Conservation (phyloP, 2,329 filamentous ascomycete genomes). For the Microdochium bolleyi region DNA sequence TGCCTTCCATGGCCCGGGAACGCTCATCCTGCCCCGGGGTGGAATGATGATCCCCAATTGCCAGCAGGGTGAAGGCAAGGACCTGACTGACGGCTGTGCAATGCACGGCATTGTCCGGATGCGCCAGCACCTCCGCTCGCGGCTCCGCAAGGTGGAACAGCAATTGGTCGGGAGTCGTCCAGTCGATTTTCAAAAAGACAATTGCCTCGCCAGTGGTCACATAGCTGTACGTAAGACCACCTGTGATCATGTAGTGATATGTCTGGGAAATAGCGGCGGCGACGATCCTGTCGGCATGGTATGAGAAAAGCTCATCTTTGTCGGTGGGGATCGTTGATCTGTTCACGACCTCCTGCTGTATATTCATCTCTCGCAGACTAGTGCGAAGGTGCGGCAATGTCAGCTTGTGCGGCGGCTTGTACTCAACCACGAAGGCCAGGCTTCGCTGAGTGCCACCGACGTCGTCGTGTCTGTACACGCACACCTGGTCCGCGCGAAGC, state of each 20-base stretch:
- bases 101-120: not conserved
- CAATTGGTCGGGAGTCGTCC: not conserved
- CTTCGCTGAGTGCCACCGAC: not conserved
- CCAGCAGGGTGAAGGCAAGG: not conserved
- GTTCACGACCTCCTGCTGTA: constrained; percentile 12
- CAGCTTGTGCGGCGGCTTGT: constrained; percentile 14
- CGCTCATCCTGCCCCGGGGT: not conserved
- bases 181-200: no score
- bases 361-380: constrained; percentile 8
- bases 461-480: not conserved
- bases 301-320: constrained; percentile 2
- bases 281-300: not conserved
- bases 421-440: constrained; percentile 5
- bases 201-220: no score
- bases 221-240: not conserved
- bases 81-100: not conserved
- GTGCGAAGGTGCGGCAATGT: constrained; percentile 5
- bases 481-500: not conserved
- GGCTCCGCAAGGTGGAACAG: not conserved
- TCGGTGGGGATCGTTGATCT: constrained; percentile 6
- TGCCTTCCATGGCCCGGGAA: not conserved
- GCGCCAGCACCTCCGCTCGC: not conserved
- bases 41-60: not conserved
- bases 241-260: not conserved
- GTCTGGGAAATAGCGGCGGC: not conserved